These are phyloP conservation scores for Aspergillus luchuensis DNA, from an alignment of 2,329 filamentous ascomycete genomes.

Conservation along the genomic window DNA sequence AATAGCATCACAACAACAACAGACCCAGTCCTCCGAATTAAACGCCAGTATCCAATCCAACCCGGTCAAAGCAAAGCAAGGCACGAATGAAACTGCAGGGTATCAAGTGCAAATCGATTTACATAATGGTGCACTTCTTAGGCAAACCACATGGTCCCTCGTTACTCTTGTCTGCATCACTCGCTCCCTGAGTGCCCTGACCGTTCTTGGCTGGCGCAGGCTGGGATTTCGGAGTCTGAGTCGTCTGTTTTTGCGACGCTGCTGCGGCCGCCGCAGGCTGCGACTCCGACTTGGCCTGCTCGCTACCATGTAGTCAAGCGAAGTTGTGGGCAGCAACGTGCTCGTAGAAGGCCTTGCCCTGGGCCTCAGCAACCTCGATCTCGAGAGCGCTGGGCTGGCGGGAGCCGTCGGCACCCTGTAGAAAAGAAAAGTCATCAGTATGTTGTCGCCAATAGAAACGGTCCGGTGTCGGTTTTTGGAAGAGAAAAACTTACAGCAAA, in stretches of 20 bases:
- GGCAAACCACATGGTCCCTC: constrained; percentile 76
- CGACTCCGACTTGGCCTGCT: constrained; percentile 34
- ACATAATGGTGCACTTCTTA: constrained; percentile 70
- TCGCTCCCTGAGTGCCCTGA: constrained; percentile 37
- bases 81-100: constrained; percentile 11
- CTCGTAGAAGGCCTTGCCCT: constrained; percentile 85
- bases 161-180: constrained; percentile 49
- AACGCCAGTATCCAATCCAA: constrained; percentile 15
- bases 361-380: constrained; percentile 74
- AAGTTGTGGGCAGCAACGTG: constrained; percentile 69
- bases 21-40: constrained; percentile 9
- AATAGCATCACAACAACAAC: constrained; percentile 5
- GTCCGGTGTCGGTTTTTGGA: not conserved
- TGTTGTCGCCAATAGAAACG: constrained; percentile 12
- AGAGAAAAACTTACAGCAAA: constrained; percentile 62
- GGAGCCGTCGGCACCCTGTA: constrained; percentile 69
- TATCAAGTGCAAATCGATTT: constrained; percentile 27
- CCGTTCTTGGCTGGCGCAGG: constrained; percentile 35
- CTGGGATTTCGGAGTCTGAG: constrained; percentile 22
- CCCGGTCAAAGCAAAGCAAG: constrained; percentile 13
- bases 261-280: constrained; percentile 30
- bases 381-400: constrained; percentile 77
- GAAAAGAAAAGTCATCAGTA: not conserved
- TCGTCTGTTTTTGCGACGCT: constrained; percentile 21
- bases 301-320: constrained; percentile 75